These are phyloP conservation scores for Colletotrichum caudatum DNA, from an alignment of 2,329 filamentous ascomycete genomes.

Conservation along the genomic window DNA sequence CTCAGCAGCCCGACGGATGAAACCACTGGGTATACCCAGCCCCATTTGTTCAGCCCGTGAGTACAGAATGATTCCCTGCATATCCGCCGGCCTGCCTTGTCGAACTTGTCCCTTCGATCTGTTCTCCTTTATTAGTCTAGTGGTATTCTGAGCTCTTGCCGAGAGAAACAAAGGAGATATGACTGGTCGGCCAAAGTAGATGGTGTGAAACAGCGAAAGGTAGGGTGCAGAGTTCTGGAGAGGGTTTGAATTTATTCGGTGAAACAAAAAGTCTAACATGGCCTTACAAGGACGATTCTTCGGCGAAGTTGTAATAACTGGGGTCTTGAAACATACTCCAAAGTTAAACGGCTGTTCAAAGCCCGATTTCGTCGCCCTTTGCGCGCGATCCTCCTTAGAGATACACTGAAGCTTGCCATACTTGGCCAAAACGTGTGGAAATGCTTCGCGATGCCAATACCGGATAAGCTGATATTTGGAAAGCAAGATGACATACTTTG, in stretches of 20 bases:
- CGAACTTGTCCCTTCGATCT: neutral
- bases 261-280: conserved; percentile 18
- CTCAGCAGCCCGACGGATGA: neutral
- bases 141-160: neutral
- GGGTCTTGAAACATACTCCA: neutral
- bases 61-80: neutral
- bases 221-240: neutral
- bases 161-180: neutral
- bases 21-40: too few relatives aligned
- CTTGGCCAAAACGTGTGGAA: neutral
- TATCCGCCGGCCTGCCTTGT: neutral
- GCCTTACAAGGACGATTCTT: neutral
- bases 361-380: neutral
- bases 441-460: neutral
- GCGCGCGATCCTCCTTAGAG: neutral
- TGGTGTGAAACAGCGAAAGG: neutral
- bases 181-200: neutral
- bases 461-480: conserved; percentile 19
- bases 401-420: neutral
- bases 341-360: neutral
- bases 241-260: conserved; percentile 17
- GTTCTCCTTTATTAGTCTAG: neutral
- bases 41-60: neutral
- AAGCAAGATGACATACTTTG: conserved; percentile 6
- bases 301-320: neutral